phyloP scores from a whole-genome alignment of 2,329 filamentous ascomycete species.

The Fusarium kyushuense region DNA sequence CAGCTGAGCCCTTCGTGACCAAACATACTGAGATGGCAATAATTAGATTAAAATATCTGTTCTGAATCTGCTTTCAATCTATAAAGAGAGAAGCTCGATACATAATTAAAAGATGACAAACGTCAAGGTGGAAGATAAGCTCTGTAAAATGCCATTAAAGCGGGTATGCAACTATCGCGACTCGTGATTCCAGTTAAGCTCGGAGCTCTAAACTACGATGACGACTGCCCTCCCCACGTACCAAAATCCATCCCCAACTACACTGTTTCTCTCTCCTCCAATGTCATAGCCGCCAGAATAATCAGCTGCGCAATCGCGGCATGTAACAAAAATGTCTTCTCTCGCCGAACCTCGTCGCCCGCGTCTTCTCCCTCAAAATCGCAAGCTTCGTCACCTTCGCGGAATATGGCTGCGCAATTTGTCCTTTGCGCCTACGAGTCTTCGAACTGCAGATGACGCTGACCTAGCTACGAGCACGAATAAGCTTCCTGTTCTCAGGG shows the following conservation, averaged over 20 bases:
- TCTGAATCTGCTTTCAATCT: no score
- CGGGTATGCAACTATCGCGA: slow-evolving; percentile 47
- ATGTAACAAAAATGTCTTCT: slow-evolving; percentile 51
- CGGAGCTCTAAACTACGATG: slow-evolving; percentile 39
- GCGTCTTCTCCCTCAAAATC: slow-evolving; percentile 77
- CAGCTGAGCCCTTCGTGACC: not conserved
- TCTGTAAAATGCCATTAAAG: slow-evolving; percentile 37
- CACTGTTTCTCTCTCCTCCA: slow-evolving; percentile 6
- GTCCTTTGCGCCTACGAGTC: slow-evolving; percentile 69
- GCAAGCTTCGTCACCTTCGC: slow-evolving; percentile 87
- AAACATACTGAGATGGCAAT: no score
- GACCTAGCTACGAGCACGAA: slow-evolving; percentile 77
- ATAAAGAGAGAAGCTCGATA: no score
- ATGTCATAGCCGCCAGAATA: slow-evolving; percentile 35
- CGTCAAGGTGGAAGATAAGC: no score
- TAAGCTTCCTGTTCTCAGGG: slow-evolving; percentile 69
- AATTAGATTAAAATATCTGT: no score
- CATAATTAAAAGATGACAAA: no score
- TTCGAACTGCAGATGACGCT: slow-evolving; percentile 82
- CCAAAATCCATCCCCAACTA: not conserved
- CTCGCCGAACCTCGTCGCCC: slow-evolving; percentile 59
- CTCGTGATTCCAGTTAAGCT: slow-evolving; percentile 37
- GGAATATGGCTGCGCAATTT: slow-evolving; percentile 90
- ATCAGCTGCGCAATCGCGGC: slow-evolving; percentile 37
- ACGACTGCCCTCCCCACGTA: slow-evolving; percentile 27